Base-by-base conservation (phyloP, 2,329 filamentous ascomycete genomes). In the Aspergillus terreus region DNA sequence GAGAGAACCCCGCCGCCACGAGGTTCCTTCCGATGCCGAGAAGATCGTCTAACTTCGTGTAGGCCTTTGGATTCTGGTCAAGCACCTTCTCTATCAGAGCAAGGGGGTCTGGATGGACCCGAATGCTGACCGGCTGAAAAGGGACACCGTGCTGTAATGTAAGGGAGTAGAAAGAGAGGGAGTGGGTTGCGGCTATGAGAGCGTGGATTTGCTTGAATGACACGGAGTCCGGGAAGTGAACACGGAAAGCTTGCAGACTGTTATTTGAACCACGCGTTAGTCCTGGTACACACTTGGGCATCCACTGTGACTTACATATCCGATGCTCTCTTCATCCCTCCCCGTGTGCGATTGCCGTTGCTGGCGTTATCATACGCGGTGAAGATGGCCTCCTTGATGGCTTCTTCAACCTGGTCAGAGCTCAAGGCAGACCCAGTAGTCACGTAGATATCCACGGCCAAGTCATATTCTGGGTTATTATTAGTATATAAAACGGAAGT, bases 81-180 rank as follows among this genome's bases (percentile, higher is more conserved):
- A 86, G 74, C 0, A 86, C 75, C 60, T 81, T 85, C 51, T 76
- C 75, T 47, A 86, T 73, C 21, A 86, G 68, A 1, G 76, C 76
- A 4, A 86, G 67, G 5, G 83, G 82, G 60, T 86, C 82, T 9
- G 77, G 70, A 58, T 80, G 82, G 38, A 83, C 80, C n/a, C 83
- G 79, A 51, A 86, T 85, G 62, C 79, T 84, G 59, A 86, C 83
- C 3, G 83, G 83, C 59, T 83, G 80, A 61, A 86, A 86, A 2
- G 82, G 82, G 14, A 86, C 80, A 15, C 82, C 82, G 54, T 85
- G 82, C 58, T 85, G 81, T 4, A 86, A 70, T 0, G 78, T 84
- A 6, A 86, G 70, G 1, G 82, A 82, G 63, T 86, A 86, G 60
- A 83, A 86, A 1, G 83, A 86, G 54, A 86, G 68, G 15, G 82